Evolutionary conservation across 2,329 filamentous ascomycete species (phyloP), one percentile per base, ranked within the genome.

Genomic region (Chaetothyriales sp.): DNA sequence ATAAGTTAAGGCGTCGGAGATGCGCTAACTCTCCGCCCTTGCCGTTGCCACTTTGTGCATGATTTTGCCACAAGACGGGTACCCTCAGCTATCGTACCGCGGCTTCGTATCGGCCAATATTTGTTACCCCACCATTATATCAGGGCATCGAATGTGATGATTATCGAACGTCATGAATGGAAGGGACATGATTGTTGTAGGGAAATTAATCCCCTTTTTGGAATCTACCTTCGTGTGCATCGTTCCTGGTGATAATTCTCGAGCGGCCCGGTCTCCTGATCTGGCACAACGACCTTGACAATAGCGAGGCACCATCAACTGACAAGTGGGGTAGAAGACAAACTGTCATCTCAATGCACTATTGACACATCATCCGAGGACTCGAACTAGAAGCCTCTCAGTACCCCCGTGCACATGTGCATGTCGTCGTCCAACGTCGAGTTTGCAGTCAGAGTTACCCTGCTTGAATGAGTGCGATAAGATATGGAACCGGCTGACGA

Each of bases 181-280:
- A 15, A 40, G 10, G 33, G 33, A 40, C 15, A 40, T 40, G 33
- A 15, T 15, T 15, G 33, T 5, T 15, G 19, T 15, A 46, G 44
- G 49, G 49, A 51, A 44, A 46, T 45, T 19, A 51, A 28, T 51
- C 49, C 49, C 49, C 22, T 51, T 51, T 51, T 51, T 4, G 49
- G 49, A 37, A 51, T 25, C 33, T 44, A n/a, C n/a, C 19, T 43
- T 51, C 46, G 33, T 40, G 33, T 15, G 15, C 33, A 40, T 15
- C 33, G 33, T 15, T 15, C 10, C 15, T 40, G 33, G 10, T 40
- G 2, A 2, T 15, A 15, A 40, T 40, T 40, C 10, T 15, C 10
- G 10, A 15, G 33, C 33, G 33, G 33, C 10, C 33, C 33, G 33
- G 10, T 40, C 9, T 40, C 33, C 33, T 15, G 33, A 40, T 40